Evolutionary conservation across 78 protist genomes (phyloP).

Genomic region (Acrasis kona): DNA sequence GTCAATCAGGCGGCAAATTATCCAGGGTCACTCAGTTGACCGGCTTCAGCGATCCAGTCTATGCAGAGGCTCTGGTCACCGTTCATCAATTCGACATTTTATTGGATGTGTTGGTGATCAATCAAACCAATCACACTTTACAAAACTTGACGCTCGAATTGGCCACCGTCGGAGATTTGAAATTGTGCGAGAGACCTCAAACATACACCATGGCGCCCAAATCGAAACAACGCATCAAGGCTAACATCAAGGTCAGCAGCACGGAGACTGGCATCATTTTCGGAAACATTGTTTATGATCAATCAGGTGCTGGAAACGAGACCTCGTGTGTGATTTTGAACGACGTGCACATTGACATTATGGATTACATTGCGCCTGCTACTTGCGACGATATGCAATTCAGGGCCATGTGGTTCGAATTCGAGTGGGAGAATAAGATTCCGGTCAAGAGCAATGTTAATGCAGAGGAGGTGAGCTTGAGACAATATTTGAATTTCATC

Average conservation of each 20-base stretch:
- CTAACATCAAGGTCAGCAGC: constrained; percentile 81
- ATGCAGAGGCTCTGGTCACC: constrained; percentile 89
- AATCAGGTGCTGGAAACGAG: constrained; percentile 49
- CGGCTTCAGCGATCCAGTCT: constrained; percentile 85
- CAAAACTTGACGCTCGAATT: constrained; percentile 86
- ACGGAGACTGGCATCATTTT: constrained; percentile 94
- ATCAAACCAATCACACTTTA: constrained; percentile 77
- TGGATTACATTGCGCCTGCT: constrained; percentile 91
- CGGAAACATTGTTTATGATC: constrained; percentile 85
- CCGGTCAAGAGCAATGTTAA: constrained; percentile 40
- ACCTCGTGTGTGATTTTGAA: constrained; percentile 71
- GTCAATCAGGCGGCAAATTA: neutral
- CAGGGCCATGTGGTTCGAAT: constrained; percentile 92
- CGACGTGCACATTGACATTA: constrained; percentile 90
- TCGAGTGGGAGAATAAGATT: constrained; percentile 96
- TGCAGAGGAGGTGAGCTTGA: constrained; percentile 36
- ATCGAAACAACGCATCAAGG: constrained; percentile 37
- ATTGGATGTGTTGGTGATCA: constrained; percentile 62
- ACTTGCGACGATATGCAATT: constrained; percentile 61
- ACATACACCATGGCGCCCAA: constrained; percentile 64
- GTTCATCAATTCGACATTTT: constrained; percentile 93
- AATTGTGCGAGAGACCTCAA: constrained; percentile 83
- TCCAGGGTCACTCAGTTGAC: constrained; percentile 74
- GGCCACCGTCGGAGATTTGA: constrained; percentile 86
- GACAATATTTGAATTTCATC: constrained; percentile 69